Evolutionary conservation across 1,284 basidiomycete species (phyloP), one percentile per base, ranked within the genome.

Genomic region (Microbotryomycetes sp.): DNA sequence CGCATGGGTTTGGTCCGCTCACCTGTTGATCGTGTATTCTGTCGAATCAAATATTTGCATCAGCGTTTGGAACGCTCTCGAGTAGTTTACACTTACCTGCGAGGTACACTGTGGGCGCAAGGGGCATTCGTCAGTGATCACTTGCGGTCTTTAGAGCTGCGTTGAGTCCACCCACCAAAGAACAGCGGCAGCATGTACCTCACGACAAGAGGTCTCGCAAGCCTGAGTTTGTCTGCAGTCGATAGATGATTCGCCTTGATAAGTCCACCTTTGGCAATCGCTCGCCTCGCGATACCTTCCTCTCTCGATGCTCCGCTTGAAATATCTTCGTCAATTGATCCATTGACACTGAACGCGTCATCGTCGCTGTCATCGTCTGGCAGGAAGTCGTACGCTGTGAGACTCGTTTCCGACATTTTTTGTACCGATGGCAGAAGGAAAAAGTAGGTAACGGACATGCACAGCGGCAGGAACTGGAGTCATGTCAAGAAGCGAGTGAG

Each of bases 381-480:
- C 15, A 67, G 61, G 9, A 70, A 48, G 2, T 67, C 53, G 0
- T 75, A 65, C 60, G 88, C 85, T 4, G 74, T 75, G 4, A 78
- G 74, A 2, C 72, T 59, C 6, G 80, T 78, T 16, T 50, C 23
- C 12, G 52, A 47, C 23, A 62, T 54, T 2, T 46, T 48, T 0
- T 49, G 26, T 22, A 65, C 53, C 3, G 76, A 77, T 0, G 92
- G 92, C 1, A 93, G 82, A 46, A 93, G 77, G 70, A 87, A 80
- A 71, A 83, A 83, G 73, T 87, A 92, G 9, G 86, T 81, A 32
- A 86, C 58, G 0, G 88, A 87, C 56, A 72, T 86, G 54, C 86
- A 78, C 54, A 89, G 79, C 0, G 91, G 91, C 29, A 94, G 77
- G 54, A 91, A 69, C 90, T 92, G 70, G 0, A 29, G 30, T n/a